A percentile compares a stretch with the other conserved stretches of the same genome.
These are phyloP conservation scores for Eucalyptus tenuipes DNA, from an alignment of 345 rosid species.

Conservation along the genomic window DNA sequence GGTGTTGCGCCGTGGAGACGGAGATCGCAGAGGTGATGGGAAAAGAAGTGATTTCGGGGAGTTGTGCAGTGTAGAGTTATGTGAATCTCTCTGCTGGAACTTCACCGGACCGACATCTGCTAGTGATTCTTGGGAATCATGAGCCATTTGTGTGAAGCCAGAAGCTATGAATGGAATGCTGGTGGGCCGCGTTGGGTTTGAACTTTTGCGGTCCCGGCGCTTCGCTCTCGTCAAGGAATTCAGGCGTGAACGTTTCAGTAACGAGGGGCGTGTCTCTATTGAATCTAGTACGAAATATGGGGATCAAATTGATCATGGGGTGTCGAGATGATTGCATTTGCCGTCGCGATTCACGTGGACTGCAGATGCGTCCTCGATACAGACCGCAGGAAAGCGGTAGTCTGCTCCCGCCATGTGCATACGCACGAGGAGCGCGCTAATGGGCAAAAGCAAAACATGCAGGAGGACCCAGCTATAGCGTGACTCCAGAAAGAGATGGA, in stretches of 20 bases:
- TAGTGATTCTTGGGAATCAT: background rate
- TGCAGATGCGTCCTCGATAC: background rate
- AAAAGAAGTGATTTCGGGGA: background rate
- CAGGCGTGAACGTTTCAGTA: background rate
- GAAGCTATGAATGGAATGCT: background rate
- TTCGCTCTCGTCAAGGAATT: background rate
- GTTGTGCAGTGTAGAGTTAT: background rate
- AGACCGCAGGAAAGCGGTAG: background rate
- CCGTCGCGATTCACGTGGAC: background rate
- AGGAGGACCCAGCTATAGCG: background rate
- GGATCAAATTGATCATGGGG: background rate
- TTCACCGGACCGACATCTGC: background rate
- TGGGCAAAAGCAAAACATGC: background rate
- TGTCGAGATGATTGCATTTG: background rate
- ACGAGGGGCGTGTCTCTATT: background rate
- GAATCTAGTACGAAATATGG: background rate
- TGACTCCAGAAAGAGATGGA: background rate
- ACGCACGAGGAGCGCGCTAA: background rate
- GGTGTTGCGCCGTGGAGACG: background rate
- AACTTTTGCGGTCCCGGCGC: background rate
- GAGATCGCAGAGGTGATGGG: background rate
- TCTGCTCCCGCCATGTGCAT: background rate
- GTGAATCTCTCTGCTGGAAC: background rate
- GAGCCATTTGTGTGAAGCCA: background rate
- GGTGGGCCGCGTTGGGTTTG: background rate